Conservation (phyloP, 352 stramenopile genomes). For the Pythium dissimile region DNA sequence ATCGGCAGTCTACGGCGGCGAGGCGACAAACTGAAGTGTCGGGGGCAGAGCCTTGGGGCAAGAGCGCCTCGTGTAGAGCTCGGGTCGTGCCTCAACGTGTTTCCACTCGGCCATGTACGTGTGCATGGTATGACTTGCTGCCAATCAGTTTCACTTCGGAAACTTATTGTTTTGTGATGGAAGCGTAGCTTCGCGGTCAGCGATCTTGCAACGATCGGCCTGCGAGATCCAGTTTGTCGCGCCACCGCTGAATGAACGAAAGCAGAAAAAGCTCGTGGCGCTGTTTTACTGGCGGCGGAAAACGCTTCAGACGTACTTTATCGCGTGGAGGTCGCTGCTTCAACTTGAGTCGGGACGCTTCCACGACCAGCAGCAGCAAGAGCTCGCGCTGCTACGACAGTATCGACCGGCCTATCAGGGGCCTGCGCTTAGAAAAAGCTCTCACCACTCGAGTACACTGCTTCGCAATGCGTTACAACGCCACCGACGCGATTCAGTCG, state of each 20-base stretch:
- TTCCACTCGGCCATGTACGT: not conserved
- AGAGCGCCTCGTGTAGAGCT: not conserved
- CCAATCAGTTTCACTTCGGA: too few relatives aligned
- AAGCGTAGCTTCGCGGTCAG: not conserved
- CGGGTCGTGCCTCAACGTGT: not conserved
- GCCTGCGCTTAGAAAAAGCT: not conserved
- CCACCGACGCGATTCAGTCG: not conserved
- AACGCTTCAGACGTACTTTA: conserved; percentile 17
- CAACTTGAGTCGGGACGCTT: not conserved
- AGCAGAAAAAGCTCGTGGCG: conserved; percentile 22
- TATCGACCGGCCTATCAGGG: not conserved
- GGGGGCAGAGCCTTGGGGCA: not conserved
- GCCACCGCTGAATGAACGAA: conserved; percentile 11
- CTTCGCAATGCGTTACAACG: conserved; percentile 1
- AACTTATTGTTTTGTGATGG: too few relatives aligned
- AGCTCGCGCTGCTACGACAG: conserved; percentile 2
- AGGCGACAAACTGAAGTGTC: not conserved
- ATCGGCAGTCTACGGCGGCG: not conserved
- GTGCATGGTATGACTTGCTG: too few relatives aligned
- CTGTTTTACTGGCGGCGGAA: conserved; percentile 22
- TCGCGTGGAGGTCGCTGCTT: conserved; percentile 13
- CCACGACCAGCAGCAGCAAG: not conserved
- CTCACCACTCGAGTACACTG: not conserved
- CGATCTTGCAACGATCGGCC: not conserved
- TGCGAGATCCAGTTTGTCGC: not conserved